These are phyloP conservation scores for Tylopilus cervinicoccineus DNA, from an alignment of 768 basidiomycete genomes.

Conservation along the genomic window DNA sequence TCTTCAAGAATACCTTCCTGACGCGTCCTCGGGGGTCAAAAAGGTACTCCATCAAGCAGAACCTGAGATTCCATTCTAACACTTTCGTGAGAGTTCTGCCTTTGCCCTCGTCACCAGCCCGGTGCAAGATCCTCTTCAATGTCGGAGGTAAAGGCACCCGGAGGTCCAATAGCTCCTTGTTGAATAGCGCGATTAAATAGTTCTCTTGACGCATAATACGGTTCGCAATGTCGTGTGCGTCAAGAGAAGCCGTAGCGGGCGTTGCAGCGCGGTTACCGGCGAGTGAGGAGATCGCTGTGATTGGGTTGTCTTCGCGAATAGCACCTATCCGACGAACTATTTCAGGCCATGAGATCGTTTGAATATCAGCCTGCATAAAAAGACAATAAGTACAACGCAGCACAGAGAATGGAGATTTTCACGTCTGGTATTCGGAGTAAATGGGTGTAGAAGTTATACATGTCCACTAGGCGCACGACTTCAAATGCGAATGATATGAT, in stretches of 20 bases:
- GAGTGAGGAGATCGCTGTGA: slow-evolving; percentile 78
- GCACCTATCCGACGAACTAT: slow-evolving; percentile 86
- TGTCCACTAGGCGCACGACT: slow-evolving; percentile 77
- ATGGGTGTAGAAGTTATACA: slow-evolving; percentile 96
- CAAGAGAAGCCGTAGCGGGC: slow-evolving; percentile 78
- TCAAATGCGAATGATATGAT: slow-evolving; percentile 74
- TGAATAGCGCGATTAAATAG: slow-evolving; percentile 96
- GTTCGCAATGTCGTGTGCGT: slow-evolving; percentile 97
- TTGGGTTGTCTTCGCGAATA: slow-evolving; percentile 90
- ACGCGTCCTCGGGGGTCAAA: slow-evolving; percentile 91
- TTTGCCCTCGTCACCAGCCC: slow-evolving; percentile 51
- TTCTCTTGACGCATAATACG: slow-evolving; percentile 98
- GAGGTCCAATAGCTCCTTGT: slow-evolving; percentile 91
- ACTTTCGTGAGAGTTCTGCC: slow-evolving; percentile 83
- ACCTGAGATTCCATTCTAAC: slow-evolving; percentile 95
- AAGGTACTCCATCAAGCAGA: slow-evolving; percentile 92
- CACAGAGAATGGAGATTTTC: slow-evolving; percentile 21
- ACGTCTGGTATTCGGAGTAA: slow-evolving; percentile 94
- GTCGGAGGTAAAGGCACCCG: slow-evolving; percentile 69
- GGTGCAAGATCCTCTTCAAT: slow-evolving; percentile 47
- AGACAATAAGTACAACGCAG: slow-evolving; percentile 10
- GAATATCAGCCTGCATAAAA: slow-evolving; percentile 83
- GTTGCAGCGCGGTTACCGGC: slow-evolving; percentile 48
- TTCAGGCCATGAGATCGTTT: slow-evolving; percentile 96
- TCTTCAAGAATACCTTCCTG: slow-evolving; percentile 86